A percentile compares a stretch with the other conserved stretches of the same genome.
Evolutionary conservation across 2,329 filamentous ascomycete species (phyloP).

Genomic region (Penicillium thymicola): DNA sequence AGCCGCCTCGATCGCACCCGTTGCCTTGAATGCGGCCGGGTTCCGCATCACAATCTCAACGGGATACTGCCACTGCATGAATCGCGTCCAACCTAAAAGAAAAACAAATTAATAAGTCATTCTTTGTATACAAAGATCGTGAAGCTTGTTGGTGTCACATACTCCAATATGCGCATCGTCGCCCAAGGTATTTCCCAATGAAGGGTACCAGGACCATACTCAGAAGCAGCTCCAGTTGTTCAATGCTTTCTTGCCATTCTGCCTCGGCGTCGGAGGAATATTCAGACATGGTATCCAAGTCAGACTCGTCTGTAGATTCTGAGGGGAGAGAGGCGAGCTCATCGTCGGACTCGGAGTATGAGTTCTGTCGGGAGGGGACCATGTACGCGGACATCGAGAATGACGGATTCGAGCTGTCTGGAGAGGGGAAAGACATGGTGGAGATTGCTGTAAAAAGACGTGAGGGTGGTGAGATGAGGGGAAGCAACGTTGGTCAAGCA

Average conservation of each 20-base stretch:
- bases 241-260: constrained; percentile 91
- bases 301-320: constrained; percentile 38
- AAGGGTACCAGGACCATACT: constrained; percentile 95
- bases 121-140: neutral
- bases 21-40: constrained; percentile 61
- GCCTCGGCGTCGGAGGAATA: constrained; percentile 78
- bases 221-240: constrained; percentile 87
- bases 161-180: constrained; percentile 97
- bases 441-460: neutral
- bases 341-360: constrained; percentile 33
- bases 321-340: constrained; percentile 46
- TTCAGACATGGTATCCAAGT: constrained; percentile 47
- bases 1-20: constrained; percentile 59
- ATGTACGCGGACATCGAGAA: constrained; percentile 41
- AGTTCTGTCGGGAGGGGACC: constrained; percentile 33
- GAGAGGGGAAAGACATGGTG: constrained; percentile 32
- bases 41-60: constrained; percentile 66
- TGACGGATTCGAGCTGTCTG: constrained; percentile 33
- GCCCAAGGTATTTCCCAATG: constrained; percentile 87
- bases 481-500: constrained; percentile 26
- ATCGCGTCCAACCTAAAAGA: constrained; percentile 75
- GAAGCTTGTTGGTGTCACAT: constrained; percentile 26
- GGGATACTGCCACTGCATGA: constrained; percentile 91
- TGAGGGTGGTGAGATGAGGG: constrained; percentile 4
- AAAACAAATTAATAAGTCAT: constrained; percentile 5